These are phyloP conservation scores for Pascua sp. DNA, from an alignment of 1,284 basidiomycete genomes.

Conservation along the genomic window DNA sequence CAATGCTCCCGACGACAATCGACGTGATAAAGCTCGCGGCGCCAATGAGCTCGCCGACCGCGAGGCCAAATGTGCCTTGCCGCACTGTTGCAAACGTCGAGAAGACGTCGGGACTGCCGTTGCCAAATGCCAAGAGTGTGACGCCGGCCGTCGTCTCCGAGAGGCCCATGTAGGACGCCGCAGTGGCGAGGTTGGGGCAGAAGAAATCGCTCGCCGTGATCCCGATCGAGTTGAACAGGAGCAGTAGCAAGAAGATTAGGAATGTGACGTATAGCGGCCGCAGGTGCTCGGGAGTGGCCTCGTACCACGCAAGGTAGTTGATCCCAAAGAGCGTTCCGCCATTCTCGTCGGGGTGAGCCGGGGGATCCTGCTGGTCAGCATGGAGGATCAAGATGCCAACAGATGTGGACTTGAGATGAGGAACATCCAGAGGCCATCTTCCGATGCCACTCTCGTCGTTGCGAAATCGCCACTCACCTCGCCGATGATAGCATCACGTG, in stretches of 20 bases:
- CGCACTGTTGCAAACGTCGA: slow-evolving; percentile 92
- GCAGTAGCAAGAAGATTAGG: slow-evolving; percentile 40
- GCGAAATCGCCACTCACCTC: too few relatives aligned
- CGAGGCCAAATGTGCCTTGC: slow-evolving; percentile 77
- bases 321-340: slow-evolving; percentile 14
- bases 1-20: slow-evolving; percentile 93
- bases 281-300: slow-evolving; percentile 4
- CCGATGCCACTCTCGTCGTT: neutral
- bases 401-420: neutral
- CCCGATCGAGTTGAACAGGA: slow-evolving; percentile 70
- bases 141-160: slow-evolving; percentile 89
- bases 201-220: slow-evolving; percentile 94
- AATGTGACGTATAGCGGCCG: slow-evolving; percentile 33
- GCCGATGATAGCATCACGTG: too few relatives aligned
- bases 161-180: slow-evolving; percentile 73
- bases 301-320: slow-evolving; percentile 10
- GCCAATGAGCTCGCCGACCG: slow-evolving; percentile 90
- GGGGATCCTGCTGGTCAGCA: neutral
- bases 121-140: slow-evolving; percentile 89
- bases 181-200: slow-evolving; percentile 85
- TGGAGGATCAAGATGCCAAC: neutral
- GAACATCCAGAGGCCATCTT: neutral
- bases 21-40: slow-evolving; percentile 94
- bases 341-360: neutral
- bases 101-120: slow-evolving; percentile 88